Evolutionary conservation across 306 rosid genomes (phyloP), one percentile per base, ranked within the genome.

Genomic region (Rubus parviflorus): DNA sequence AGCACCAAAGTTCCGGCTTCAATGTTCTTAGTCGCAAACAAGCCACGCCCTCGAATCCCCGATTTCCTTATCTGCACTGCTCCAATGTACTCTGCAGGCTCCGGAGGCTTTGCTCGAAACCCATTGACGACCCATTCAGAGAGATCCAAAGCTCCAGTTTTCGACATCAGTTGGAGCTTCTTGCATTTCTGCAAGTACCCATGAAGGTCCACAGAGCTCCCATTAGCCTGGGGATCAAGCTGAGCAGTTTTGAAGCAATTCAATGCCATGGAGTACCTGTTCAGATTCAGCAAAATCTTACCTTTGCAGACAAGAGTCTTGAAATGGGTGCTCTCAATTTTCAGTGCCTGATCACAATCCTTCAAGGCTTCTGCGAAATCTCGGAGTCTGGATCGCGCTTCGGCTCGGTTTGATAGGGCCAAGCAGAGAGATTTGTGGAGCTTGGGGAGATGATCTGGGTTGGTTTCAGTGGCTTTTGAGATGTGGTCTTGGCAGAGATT

Each of bases 281-380:
- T 89, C 56, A 92, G 84, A 77, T 70, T 83, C 68, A 95, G 80
- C 89, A 95, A 81, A 72, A 90, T 82, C 85, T 89, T 95, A 47
- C 97, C 98, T 86, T 90, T 95, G 52, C 93, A 95, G 57, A 95
- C 20, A 10, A 95, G 87, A 73, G 97, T 83, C 87, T 92, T 95
- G 85, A 86, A 95, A 79, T 92, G 98, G 35, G 91, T 22, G 3
- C 81, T 75, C 49, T 85, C 97, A 3, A 92, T 63, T 57, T 81
- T 45, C 82, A 95, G 46, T n/a, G 97, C 92, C 12, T 77, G 86
- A 12, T 92, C 89, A 12, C 98, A 92, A 38, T 95, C 98, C 25
- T 75, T 75, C 75, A 95, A 62, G 0, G 97, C 97, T 7, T 47
- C 4, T 8, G 80, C 56, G 22, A 84, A 87, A n/a, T 84, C 83